Base-by-base conservation (phyloP, 805 yeast species). In the Suhomyces prunicola region DNA sequence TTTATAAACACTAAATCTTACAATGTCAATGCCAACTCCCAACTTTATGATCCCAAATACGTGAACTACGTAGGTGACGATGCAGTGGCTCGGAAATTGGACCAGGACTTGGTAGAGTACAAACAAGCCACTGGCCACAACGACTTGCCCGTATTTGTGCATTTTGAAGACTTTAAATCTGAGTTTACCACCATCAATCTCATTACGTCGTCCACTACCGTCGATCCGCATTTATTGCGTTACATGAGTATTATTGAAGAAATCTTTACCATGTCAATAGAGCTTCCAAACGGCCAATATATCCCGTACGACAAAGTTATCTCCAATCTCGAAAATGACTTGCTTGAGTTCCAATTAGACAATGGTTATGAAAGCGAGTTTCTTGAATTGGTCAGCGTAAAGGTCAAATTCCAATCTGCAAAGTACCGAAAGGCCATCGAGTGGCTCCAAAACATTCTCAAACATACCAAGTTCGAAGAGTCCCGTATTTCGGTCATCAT, bases 231-330 rank as follows among this genome's bases (percentile, higher is more conserved):
- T 2, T 71, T 86, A 13, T 72, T 91, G 50, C 87, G 88, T 2
- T 85, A 87, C 54, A 74, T 89, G 57, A 83, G 85, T 19, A 66
- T 81, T 8, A 65, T 92, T 8, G 82, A 81, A 51, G 88, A 86
- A 47, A 67, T 92, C 7, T 88, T 89, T 62, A 74, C 90, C 0
- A 73, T 89, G 64, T 94, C 97, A 1, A 76, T 93, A 70, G 72
- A 73, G 46, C 72, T 80, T 9, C 86, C 82, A 1, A 80, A 83
- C 60, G 93, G 91, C 2, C 64, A 77, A 2, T 66, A 76, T 13
- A 72, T 85, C 19, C 81, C 88, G 0, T 88, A 79, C 63, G 96
- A 91, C 52, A 80, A 85, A 45, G 97, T 91, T n/a, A 85, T 90
- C 6, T 75, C 86, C 17, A 77, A 80, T 26, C 67, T 91, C 42